These are phyloP conservation scores for Russula abietina DNA, from an alignment of 768 basidiomycete species.

Conservation along the genomic window DNA sequence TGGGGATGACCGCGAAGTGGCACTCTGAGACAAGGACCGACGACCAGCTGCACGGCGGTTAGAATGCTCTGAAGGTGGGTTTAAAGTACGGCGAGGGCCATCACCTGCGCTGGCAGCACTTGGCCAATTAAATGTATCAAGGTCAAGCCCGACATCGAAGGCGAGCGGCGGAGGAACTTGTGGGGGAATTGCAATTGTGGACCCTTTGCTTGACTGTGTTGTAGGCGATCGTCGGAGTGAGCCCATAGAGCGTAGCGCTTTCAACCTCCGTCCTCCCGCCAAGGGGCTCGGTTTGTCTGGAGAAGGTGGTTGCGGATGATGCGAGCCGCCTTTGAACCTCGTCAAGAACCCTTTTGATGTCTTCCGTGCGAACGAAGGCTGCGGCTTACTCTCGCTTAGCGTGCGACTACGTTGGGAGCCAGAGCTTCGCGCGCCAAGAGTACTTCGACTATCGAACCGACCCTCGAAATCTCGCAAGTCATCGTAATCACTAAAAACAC, in stretches of 20 bases:
- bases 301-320: conserved; percentile 42
- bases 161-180: conserved; percentile 48
- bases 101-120: conserved; percentile 29
- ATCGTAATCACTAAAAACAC: conserved; percentile 80
- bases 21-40: conserved; percentile 64
- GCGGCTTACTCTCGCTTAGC: conserved; percentile 34
- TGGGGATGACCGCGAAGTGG: conserved; percentile 29
- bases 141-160: conserved; percentile 33
- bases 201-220: conserved; percentile 25
- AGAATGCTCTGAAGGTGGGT: conserved; percentile 23
- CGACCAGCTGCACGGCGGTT: conserved; percentile 47
- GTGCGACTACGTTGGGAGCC: conserved; percentile 28
- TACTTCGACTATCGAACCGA: conserved; percentile 75
- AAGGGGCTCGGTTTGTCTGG: conserved; percentile 36
- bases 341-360: conserved; percentile 63
- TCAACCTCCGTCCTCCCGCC: conserved; percentile 48
- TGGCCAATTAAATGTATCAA: conserved; percentile 43
- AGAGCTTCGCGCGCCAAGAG: conserved; percentile 46
- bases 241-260: conserved; percentile 74
- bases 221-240: conserved; percentile 54
- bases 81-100: conserved; percentile 33
- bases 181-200: conserved; percentile 38
- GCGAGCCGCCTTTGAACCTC: conserved; percentile 47
- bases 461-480: conserved; percentile 84
- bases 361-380: conserved; percentile 44